phyloP scores from a whole-genome alignment of 768 basidiomycete species.

The Leccinellum albellum region DNA sequence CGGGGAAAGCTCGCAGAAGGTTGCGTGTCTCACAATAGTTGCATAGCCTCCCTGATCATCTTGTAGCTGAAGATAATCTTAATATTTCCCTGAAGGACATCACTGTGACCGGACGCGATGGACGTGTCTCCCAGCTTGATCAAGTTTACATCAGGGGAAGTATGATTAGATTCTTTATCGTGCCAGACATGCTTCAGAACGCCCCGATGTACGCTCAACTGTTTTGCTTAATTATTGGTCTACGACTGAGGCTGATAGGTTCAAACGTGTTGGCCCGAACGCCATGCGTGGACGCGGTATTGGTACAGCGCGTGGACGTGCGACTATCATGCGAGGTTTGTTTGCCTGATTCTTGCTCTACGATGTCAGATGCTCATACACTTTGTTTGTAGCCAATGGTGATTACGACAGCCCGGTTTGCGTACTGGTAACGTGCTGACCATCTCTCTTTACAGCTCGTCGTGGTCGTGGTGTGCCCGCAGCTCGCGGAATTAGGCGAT shows the following conservation, averaged over 20 bases:
- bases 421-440: conserved; percentile 13
- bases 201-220: conserved; percentile 82
- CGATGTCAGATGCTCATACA: conserved; percentile 15
- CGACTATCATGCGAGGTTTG: conserved; percentile 96
- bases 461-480: conserved; percentile 82
- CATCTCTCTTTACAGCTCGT: conserved; percentile 51
- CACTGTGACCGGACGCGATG: conserved; percentile 96
- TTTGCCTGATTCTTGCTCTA: conserved; percentile 8
- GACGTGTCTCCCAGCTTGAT: conserved; percentile 96
- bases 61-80: conserved; percentile 93
- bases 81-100: conserved; percentile 96
- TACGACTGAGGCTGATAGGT: conserved; percentile 53
- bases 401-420: conserved; percentile 17
- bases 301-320: conserved; percentile 96
- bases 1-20: conserved; percentile 97
- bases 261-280: conserved; percentile 97
- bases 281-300: conserved; percentile 99
- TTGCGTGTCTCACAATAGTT: conserved; percentile 17
- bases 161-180: conserved; percentile 98
- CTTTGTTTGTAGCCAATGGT: conserved; percentile 67
- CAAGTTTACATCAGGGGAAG: conserved; percentile 99
- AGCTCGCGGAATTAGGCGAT: conserved; percentile 78
- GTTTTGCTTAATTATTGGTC: neutral
- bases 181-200: conserved; percentile 98
- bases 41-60: conserved; percentile 17